These are phyloP conservation scores for Ogataea minuta DNA, from an alignment of 805 yeast species.

Conservation along the genomic window DNA sequence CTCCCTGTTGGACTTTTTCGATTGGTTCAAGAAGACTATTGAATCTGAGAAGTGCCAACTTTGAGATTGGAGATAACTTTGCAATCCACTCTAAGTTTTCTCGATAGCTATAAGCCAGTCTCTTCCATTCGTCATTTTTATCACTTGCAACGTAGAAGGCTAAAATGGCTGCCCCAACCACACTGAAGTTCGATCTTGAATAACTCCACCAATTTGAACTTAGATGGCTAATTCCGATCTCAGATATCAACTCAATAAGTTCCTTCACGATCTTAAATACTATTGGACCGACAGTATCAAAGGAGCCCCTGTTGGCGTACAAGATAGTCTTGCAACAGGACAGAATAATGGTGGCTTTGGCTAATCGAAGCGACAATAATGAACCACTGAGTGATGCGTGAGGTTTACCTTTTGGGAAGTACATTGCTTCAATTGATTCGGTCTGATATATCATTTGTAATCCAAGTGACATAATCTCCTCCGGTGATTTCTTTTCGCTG, in stretches of 20 bases:
- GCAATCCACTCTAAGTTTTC: conserved; percentile 2
- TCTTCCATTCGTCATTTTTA: conserved; percentile 9
- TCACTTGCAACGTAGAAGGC: conserved; percentile 8
- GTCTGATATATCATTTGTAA: conserved; percentile 3
- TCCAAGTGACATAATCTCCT: background rate
- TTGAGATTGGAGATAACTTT: conserved; percentile 2
- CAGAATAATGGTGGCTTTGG: conserved; percentile 5
- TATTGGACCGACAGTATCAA: background rate
- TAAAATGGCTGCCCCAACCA: conserved; percentile 8
- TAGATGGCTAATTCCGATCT: conserved; percentile 6
- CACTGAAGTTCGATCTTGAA: conserved; percentile 8
- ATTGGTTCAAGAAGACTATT: conserved; percentile 3
- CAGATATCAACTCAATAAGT: conserved; percentile 1
- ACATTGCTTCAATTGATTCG: conserved; percentile 5
- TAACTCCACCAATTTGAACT: conserved; percentile 13
- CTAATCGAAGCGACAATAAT: conserved; percentile 5
- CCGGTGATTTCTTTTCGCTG: background rate
- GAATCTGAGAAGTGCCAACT: conserved; percentile 7
- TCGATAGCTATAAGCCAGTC: conserved; percentile 1
- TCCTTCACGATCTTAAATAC: conserved; percentile 1
- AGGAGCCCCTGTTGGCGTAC: background rate
- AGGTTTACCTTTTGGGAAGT: conserved; percentile 6
- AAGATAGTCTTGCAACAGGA: conserved; percentile 7
- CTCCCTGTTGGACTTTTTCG: background rate
- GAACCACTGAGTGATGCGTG: conserved; percentile 1